Conservation (phyloP, 306 rosid genomes). For the Malus orientalis region DNA sequence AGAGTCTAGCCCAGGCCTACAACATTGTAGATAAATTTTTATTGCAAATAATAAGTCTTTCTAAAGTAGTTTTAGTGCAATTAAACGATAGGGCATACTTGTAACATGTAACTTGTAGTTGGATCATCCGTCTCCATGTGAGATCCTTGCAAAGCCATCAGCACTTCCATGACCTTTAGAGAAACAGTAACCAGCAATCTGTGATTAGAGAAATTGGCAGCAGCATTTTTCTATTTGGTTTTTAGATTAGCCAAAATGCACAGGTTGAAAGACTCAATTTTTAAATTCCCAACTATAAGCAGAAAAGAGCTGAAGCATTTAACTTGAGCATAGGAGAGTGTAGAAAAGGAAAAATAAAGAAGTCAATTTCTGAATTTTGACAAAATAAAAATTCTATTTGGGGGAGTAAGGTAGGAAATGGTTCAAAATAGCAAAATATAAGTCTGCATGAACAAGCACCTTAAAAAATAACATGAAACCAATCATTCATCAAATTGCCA, state of each 20-base stretch:
- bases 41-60: neutral
- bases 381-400: neutral
- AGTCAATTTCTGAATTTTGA: neutral
- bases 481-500: neutral
- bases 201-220: neutral
- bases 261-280: neutral
- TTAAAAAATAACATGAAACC: neutral
- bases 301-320: neutral
- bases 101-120: conserved; percentile 93
- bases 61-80: neutral
- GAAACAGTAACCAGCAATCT: neutral
- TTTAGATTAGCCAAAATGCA: too few species aligned
- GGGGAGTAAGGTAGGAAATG: neutral
- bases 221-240: neutral
- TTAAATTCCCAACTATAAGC: neutral
- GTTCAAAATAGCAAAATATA: neutral
- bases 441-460: neutral
- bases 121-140: conserved; percentile 93
- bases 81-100: conserved; percentile 28
- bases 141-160: conserved; percentile 95
- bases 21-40: neutral
- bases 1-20: conserved; percentile 98
- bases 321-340: neutral
- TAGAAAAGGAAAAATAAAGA: neutral
- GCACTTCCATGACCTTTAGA: conserved; percentile 35